A percentile compares a stretch with the other conserved stretches of the same genome.
These are phyloP conservation scores for Candida piceae DNA, from an alignment of 805 yeast species.

Conservation along the genomic window DNA sequence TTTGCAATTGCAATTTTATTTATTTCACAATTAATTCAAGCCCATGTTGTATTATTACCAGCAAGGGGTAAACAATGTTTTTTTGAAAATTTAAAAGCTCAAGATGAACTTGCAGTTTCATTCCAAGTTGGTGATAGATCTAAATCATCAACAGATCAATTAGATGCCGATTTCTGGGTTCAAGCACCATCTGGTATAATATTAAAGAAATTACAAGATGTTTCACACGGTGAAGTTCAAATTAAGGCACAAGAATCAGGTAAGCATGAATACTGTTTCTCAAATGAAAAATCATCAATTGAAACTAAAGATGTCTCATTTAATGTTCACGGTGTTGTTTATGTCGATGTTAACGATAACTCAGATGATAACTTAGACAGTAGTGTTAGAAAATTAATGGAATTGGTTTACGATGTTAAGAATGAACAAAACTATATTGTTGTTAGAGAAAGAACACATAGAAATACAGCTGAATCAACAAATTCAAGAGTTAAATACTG, in stretches of 20 bases:
- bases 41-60: conserved; percentile 80
- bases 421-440: conserved; percentile 92
- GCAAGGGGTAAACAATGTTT: conserved; percentile 86
- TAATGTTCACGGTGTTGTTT: conserved; percentile 90
- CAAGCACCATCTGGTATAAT: conserved; percentile 41
- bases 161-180: conserved; percentile 60
- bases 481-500: conserved; percentile 97
- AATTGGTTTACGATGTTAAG: conserved; percentile 78
- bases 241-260: conserved; percentile 65
- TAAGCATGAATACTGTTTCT: conserved; percentile 82
- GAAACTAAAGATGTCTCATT: conserved; percentile 88
- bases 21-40: conserved; percentile 28
- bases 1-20: conserved; percentile 10
- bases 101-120: conserved; percentile 81
- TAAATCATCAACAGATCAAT: conserved; percentile 61
- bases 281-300: conserved; percentile 71
- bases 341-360: conserved; percentile 66
- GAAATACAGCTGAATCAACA: conserved; percentile 98
- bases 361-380: conserved; percentile 75
- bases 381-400: conserved; percentile 70
- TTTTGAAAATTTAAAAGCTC: conserved; percentile 72
- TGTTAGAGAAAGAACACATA: conserved; percentile 93
- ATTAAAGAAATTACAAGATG: conserved; percentile 44
- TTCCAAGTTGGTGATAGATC: conserved; percentile 94
- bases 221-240: conserved; percentile 77